Conservation (phyloP, 2,329 filamentous ascomycete species). For the Polytolypa hystricis region DNA sequence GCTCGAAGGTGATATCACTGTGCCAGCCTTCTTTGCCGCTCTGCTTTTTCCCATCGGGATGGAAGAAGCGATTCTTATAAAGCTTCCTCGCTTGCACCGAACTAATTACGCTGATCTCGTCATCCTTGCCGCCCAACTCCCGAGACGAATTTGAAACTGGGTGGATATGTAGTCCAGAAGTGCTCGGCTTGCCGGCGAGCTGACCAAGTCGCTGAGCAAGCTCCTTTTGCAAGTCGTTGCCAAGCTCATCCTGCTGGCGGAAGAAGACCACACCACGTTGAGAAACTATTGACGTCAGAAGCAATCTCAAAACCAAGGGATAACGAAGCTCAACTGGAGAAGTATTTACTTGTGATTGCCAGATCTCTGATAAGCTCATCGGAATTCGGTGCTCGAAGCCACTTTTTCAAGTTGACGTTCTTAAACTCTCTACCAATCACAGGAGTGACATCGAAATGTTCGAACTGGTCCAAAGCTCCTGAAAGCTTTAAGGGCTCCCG, state of each 20-base stretch:
- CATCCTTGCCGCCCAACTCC: constrained; percentile 36
- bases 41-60: constrained; percentile 17
- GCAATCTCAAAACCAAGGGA: too few relatives aligned
- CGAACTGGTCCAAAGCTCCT: constrained; percentile 33
- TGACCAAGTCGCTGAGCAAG: constrained; percentile 40
- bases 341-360: constrained; percentile 21
- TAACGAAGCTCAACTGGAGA: too few relatives aligned
- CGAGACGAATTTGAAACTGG: constrained; percentile 39
- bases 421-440: constrained; percentile 41
- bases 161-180: constrained; percentile 37
- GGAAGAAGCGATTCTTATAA: constrained; percentile 25
- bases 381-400: constrained; percentile 27
- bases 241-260: constrained; percentile 40
- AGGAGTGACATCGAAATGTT: constrained; percentile 40
- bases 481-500: constrained; percentile 26
- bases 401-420: constrained; percentile 38
- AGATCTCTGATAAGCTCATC: constrained; percentile 26
- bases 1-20: constrained; percentile 41
- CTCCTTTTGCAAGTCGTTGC: constrained; percentile 41
- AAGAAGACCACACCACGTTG: constrained; percentile 45
- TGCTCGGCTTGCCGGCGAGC: constrained; percentile 37
- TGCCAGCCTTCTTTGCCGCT: constrained; percentile 34
- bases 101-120: constrained; percentile 41
- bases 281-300: constrained; percentile 36
- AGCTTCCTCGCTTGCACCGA: constrained; percentile 30